Conservation (phyloP, 2,329 filamentous ascomycete species). For the Helotiales sp. region DNA sequence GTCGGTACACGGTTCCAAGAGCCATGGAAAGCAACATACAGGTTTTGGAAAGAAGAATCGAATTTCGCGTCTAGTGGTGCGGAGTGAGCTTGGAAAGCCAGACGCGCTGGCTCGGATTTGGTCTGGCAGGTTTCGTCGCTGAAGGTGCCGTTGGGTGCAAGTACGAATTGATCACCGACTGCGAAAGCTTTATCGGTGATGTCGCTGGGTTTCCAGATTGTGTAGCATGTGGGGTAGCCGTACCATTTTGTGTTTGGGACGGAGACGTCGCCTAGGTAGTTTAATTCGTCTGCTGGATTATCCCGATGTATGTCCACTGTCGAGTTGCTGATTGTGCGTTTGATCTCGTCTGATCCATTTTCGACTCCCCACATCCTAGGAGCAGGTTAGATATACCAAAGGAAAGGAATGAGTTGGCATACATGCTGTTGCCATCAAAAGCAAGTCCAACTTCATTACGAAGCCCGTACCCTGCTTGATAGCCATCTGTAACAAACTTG, state of each 20-base stretch:
- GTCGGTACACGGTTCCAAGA: slow-evolving; percentile 27
- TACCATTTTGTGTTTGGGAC: slow-evolving; percentile 28
- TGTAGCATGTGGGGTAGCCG: slow-evolving; percentile 33
- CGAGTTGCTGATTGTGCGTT: slow-evolving; percentile 18
- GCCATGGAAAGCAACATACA: slow-evolving; percentile 32
- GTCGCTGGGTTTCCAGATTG: slow-evolving; percentile 28
- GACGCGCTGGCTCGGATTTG: slow-evolving; percentile 17
- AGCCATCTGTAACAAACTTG: slow-evolving; percentile 28
- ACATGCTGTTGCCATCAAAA: slow-evolving; percentile 31
- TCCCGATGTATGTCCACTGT: slow-evolving; percentile 28
- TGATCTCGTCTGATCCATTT: slow-evolving; percentile 23
- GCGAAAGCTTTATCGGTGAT: slow-evolving; percentile 24
- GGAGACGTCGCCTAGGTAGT: slow-evolving; percentile 31
- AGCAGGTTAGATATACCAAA: slow-evolving; percentile 1
- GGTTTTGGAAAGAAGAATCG: slow-evolving; percentile 20
- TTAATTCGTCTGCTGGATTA: slow-evolving; percentile 32
- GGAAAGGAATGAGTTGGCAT: neutral
- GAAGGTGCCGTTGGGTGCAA: slow-evolving; percentile 28
- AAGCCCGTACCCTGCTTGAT: slow-evolving; percentile 28
- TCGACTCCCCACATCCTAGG: slow-evolving; percentile 26
- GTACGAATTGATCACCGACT: slow-evolving; percentile 31
- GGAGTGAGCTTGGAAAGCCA: slow-evolving; percentile 32
- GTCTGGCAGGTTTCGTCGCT: slow-evolving; percentile 27
- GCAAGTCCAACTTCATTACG: slow-evolving; percentile 32
- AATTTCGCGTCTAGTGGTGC: slow-evolving; percentile 32